Evolutionary conservation across 495 filamentous ascomycete species (phyloP).

Genomic region (Trichoderma gamsii): DNA sequence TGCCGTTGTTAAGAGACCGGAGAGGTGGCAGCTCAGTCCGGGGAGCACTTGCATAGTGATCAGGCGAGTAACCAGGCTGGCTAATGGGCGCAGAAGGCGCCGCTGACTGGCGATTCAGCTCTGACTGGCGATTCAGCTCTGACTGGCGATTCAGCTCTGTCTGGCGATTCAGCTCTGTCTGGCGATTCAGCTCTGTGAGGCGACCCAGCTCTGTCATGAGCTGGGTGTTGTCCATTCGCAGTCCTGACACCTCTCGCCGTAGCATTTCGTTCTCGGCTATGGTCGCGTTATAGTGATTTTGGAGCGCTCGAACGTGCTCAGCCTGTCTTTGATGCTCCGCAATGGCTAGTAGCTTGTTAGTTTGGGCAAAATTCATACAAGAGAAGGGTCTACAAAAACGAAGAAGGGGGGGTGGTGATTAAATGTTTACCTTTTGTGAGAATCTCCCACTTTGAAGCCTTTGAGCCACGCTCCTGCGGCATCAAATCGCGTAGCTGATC

Average conservation of each 20-base stretch:
- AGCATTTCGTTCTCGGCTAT: constrained; percentile 42
- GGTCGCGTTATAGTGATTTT: constrained; percentile 29
- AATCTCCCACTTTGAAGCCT: constrained; percentile 98
- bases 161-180: constrained; percentile 20
- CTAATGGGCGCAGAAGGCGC: constrained; percentile 29
- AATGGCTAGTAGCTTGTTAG: constrained; percentile 38
- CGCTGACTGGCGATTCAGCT: constrained; percentile 20
- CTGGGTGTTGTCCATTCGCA: constrained; percentile 52
- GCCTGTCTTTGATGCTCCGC: constrained; percentile 46
- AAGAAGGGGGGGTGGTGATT: neutral
- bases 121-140: constrained; percentile 22
- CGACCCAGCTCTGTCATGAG: constrained; percentile 32
- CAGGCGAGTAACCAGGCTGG: constrained; percentile 22
- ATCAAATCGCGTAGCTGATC: constrained; percentile 77
- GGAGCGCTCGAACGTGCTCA: constrained; percentile 33
- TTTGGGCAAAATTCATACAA: neutral
- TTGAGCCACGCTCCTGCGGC: constrained; percentile 80
- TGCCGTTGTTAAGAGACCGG: constrained; percentile 29
- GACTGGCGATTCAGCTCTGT: constrained; percentile 20
- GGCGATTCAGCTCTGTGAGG: constrained; percentile 20
- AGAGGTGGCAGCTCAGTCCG: constrained; percentile 46
- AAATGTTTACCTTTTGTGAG: constrained; percentile 72
- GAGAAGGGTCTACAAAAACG: neutral
- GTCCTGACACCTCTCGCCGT: constrained; percentile 39
- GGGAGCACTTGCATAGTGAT: constrained; percentile 27